Base-by-base conservation (phyloP, 1,284 basidiomycete genomes). In the Neonothopanus nambi region DNA sequence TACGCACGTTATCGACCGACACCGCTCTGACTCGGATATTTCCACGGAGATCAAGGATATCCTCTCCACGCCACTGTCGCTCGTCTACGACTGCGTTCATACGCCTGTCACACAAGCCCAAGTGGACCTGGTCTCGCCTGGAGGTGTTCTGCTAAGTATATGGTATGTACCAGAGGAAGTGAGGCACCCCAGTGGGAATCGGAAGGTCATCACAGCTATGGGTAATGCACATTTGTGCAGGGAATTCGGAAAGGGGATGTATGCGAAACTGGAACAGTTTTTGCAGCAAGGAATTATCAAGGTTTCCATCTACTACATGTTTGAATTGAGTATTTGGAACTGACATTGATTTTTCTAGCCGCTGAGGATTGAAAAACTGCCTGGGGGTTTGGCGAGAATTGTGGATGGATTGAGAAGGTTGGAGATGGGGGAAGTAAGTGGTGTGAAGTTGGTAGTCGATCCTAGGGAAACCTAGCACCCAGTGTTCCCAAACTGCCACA, bases 201-300 rank as follows among this genome's bases (percentile, higher is more conserved):
- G 41, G 15, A 33, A 30, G 5, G 52, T 42, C 2, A 36, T 28
- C 5, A 50, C 21, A 7, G 18, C n/a, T 7, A 17, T 20, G 2
- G 21, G 37, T 6, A 26, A 36, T 7, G 44, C 40, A n/a, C 36
- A 33, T 33, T 5, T 30, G 6, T 37, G 43, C 15, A 42, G 17
- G 5, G 49, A 51, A 9, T 48, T 56, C 23, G 54, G 49, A 3
- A 48, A 26, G 23, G 38, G 6, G 21, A 18, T 52, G 38, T 52
- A 21, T 45, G 40, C 42, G 28, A 47, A 48, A 18, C 8, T 56
- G 6, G 20, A 26, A 15, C 26, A 35, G n/a, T 28, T 51, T 17
- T 15, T 56, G 11, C 30, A 52, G 20, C 23, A 51, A 12, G 50
- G 54, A 7, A 40, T 43, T 24, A 48, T 56, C n/a, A 45, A 45